Conservation (phyloP, 1,139 yeast species). For the Sugiyamaella sp. region DNA sequence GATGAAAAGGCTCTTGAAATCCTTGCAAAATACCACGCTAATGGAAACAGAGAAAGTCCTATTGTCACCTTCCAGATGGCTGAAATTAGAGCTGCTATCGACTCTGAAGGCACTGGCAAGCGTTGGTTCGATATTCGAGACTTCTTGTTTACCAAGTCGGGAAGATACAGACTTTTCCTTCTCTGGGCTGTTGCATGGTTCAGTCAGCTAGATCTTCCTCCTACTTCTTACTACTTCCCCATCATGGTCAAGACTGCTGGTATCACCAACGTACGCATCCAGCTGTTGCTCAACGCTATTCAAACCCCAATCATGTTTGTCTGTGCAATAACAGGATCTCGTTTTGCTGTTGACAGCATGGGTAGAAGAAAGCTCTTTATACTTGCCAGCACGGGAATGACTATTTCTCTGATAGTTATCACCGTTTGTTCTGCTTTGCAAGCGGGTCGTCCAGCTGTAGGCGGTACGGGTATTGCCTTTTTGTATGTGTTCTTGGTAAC, state of each 20-base stretch:
- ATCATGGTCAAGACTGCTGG: conserved; percentile 25
- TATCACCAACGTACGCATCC: conserved; percentile 18
- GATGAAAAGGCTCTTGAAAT: conserved; percentile 68
- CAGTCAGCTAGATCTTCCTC: conserved; percentile 20
- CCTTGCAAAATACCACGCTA: conserved; percentile 46
- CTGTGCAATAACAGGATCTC: conserved; percentile 19
- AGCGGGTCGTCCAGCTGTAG: conserved; percentile 20
- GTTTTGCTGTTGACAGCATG: conserved; percentile 23
- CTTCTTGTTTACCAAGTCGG: conserved; percentile 19
- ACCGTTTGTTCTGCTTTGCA: conserved; percentile 24
- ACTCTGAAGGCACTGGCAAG: conserved; percentile 20
- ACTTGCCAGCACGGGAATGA: conserved; percentile 24
- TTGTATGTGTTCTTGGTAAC: conserved; percentile 20
- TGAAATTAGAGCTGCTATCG: conserved; percentile 21
- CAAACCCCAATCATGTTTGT: conserved; percentile 22
- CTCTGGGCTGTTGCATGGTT: conserved; percentile 20
- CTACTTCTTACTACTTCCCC: conserved; percentile 24
- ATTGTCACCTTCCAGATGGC: conserved; percentile 22
- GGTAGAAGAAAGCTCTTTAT: conserved; percentile 27
- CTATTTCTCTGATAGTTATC: conserved; percentile 25
- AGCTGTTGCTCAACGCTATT: conserved; percentile 21
- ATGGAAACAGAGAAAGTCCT: conserved; percentile 21
- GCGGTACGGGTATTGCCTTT: conserved; percentile 21
- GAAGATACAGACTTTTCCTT: conserved; percentile 17
- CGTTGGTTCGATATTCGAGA: conserved; percentile 26